Evolutionary conservation across 352 stramenopile species (phyloP), one percentile per base, ranked within the genome.

Genomic region (Phytophthora podocarpi): DNA sequence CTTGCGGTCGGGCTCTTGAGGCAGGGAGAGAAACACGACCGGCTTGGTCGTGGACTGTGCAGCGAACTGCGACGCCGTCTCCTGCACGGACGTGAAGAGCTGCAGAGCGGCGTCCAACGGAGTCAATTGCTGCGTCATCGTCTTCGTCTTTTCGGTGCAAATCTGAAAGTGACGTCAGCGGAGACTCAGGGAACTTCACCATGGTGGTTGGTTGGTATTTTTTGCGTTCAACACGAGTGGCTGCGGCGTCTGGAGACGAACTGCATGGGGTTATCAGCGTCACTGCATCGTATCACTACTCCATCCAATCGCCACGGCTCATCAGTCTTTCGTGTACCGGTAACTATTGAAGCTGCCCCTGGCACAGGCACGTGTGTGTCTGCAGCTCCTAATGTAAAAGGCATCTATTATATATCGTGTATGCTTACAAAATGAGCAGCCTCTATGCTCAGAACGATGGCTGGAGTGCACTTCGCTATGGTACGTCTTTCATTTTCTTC

Each of bases 1-100:
- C 39, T 64, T 72, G 30, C 40, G 43, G 13, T 62, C 52, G 24
- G 27, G 51, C 34, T 70, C 42, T 28, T 45, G 42, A 7, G 42
- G 46, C 42, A 80, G 42, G 3, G 46, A 70, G 28, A 80, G 56
- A 24, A 41, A 37, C 36, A 77, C 64, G 15, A 70, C 27, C 7
- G 58, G 43, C 30, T 71, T 70, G 16, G n/a, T 54, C 15, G 32
- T 56, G 16, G 48, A 67, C 28, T 49, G 35, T 23, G 27, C 23
- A 11, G 48, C 37, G 23, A 56, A 10, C 20, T 54, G 40, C 11
- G 42, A 21, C 24, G 39, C 20, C 10, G 36, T 49, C 15, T 59
- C 41, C 41, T 64, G 18, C 16, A 37, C 26, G 26, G 31, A 15
- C 11, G 51, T 39, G 27, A 72, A 75, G 42, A 66, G 50, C 51